phyloP scores from a whole-genome alignment of 345 rosid species.

The Odontarrhena argentea region DNA sequence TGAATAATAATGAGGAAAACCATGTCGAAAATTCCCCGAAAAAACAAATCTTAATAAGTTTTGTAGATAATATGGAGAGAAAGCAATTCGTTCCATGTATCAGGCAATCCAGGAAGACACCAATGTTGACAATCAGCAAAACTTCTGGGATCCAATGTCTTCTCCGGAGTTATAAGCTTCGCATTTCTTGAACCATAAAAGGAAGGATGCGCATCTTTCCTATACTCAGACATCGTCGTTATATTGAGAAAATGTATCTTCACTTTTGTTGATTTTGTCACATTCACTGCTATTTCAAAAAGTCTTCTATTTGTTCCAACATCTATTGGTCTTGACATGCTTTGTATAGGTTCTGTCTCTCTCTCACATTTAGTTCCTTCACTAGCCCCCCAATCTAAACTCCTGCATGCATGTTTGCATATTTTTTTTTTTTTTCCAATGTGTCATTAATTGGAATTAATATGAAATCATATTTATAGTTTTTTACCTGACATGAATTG shows the following conservation, averaged over 20 bases:
- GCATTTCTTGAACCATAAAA: constrained; percentile 50
- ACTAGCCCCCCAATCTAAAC: constrained; percentile 63
- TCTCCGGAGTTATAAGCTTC: constrained; percentile 52
- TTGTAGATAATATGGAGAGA: constrained; percentile 55
- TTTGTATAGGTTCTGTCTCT: constrained; percentile 60
- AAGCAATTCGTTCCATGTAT: constrained; percentile 86
- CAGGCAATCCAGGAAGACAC: constrained; percentile 96
- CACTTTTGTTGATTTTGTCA: constrained; percentile 47
- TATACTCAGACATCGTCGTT: constrained; percentile 69
- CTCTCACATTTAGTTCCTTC: constrained; percentile 58
- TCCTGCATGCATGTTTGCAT: no score
- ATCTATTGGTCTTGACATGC: constrained; percentile 41
- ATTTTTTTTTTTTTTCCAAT: neutral
- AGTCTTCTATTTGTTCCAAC: constrained; percentile 72
- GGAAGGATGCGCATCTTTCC: constrained; percentile 84
- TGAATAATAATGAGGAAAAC: no score
- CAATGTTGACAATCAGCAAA: constrained; percentile 86
- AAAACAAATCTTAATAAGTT: constrained; percentile 24
- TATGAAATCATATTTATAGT: no score
- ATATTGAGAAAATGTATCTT: constrained; percentile 59
- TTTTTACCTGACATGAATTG: no score
- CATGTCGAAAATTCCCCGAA: no score
- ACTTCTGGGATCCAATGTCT: no score
- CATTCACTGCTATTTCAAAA: constrained; percentile 48
- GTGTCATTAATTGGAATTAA: neutral